Evolutionary conservation across 768 basidiomycete genomes (phyloP), one percentile per base, ranked within the genome.

Genomic region (Lactarius hatsudake): DNA sequence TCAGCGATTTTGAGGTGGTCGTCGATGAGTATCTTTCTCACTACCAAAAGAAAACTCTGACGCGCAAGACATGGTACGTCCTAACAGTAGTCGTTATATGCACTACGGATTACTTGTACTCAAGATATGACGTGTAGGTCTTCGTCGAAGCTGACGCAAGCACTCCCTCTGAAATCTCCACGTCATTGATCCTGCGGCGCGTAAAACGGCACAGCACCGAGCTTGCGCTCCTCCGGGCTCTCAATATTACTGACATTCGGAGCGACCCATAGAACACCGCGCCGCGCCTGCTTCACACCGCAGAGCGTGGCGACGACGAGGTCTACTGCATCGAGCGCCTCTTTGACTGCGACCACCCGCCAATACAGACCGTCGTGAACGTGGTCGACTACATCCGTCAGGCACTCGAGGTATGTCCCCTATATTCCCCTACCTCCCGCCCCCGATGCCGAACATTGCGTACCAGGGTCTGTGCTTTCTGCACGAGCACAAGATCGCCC

Each of bases 261-360:
- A 71, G 75, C 56, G 84, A 86, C 71, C 84, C 84, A 0, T 85
- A 84, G 84, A 86, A 86, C 69, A 79, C 84, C 8, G 75, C 78
- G 10, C 84, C 83, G 6, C 82, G 81, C 54, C 75, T 86, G 12
- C 71, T 82, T 17, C 75, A 78, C 64, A 79, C 79, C 1, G 78
- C 83, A 0, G 78, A 82, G 65, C 78, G 80, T 34, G 79, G 73
- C 23, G 77, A 79, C 17, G 71, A 75, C 36, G 76, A 79, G 4
- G 82, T 80, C 59, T 70, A 84, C 9, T 82, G 80, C 70, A 74
- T 84, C 72, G 80, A 81, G 62, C 78, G 79, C 23, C 79, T 84
- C 32, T 76, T 75, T 26, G 76, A 80, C 69, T 83, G 78, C 72
- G 77, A 82, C 70, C 70, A 80, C 12, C 83, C 83, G 15, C 81